phyloP scores from a whole-genome alignment of 495 filamentous ascomycete species.

The Aspergillus olivimuriae region DNA sequence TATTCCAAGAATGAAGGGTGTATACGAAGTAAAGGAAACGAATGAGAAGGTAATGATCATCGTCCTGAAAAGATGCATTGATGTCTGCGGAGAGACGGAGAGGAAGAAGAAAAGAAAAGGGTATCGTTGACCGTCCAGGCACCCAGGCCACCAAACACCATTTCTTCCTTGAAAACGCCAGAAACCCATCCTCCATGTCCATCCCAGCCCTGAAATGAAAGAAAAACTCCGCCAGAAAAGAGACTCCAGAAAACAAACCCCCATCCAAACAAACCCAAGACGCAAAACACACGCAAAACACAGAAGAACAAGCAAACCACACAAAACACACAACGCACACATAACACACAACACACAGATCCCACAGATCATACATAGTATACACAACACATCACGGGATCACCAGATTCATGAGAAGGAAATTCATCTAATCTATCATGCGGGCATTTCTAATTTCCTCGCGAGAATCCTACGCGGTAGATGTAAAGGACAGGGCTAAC shows the following conservation, averaged over 20 bases:
- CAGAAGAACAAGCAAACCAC: slow-evolving; percentile 19
- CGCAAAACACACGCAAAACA: slow-evolving; percentile 18
- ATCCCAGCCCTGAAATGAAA: slow-evolving; percentile 15
- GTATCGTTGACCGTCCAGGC: too few species aligned
- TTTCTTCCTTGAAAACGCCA: slow-evolving; percentile 1
- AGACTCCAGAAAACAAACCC: slow-evolving; percentile 15
- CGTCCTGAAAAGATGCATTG: too few species aligned
- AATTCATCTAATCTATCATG: slow-evolving; percentile 43
- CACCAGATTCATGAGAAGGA: slow-evolving; percentile 34
- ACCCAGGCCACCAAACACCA: neutral
- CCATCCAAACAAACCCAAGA: slow-evolving; percentile 18
- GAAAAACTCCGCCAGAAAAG: slow-evolving; percentile 14
- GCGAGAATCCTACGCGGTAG: slow-evolving; percentile 25
- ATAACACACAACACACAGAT: slow-evolving; percentile 21
- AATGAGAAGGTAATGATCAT: too few species aligned
- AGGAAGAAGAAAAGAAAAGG: too few species aligned
- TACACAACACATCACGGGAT: slow-evolving; percentile 31
- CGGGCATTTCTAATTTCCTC: slow-evolving; percentile 21
- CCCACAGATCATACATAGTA: too few species aligned
- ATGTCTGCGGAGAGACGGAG: too few species aligned
- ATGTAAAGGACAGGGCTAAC: slow-evolving; percentile 30
- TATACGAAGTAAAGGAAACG: too few species aligned
- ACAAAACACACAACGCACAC: slow-evolving; percentile 25
- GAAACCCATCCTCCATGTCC: slow-evolving; percentile 2
- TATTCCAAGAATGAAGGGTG: too few species aligned